These are phyloP conservation scores for Ilyonectria mors-panacis DNA, from an alignment of 2,329 filamentous ascomycete genomes.

Conservation along the genomic window DNA sequence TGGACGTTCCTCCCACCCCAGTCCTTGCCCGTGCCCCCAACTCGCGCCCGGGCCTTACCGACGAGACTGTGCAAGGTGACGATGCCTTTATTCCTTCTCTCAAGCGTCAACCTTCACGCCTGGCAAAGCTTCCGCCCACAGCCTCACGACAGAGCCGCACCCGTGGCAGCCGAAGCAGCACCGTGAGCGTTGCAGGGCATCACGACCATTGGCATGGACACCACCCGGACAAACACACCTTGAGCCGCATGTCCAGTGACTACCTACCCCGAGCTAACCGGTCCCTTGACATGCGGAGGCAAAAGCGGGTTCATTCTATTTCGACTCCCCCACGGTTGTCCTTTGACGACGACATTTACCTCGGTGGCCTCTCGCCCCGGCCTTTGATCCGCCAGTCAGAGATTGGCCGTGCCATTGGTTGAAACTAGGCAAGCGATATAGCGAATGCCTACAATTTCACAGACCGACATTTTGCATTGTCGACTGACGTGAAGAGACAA, in stretches of 20 bases:
- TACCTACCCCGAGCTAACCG: slow-evolving; percentile 43
- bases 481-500: slow-evolving; percentile 14
- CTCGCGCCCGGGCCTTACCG: slow-evolving; percentile 73
- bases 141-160: slow-evolving; percentile 56
- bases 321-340: slow-evolving; percentile 61
- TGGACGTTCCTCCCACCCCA: slow-evolving; percentile 64
- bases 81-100: slow-evolving; percentile 69
- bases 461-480: slow-evolving; percentile 22
- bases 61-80: slow-evolving; percentile 72
- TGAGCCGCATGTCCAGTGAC: slow-evolving; percentile 54
- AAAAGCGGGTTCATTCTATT: slow-evolving; percentile 55
- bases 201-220: slow-evolving; percentile 59
- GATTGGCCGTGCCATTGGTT: slow-evolving; percentile 71
- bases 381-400: slow-evolving; percentile 62
- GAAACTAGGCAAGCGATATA: slow-evolving; percentile 43
- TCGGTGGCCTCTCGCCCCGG: slow-evolving; percentile 65
- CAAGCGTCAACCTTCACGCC: slow-evolving; percentile 67
- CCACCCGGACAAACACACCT: slow-evolving; percentile 50
- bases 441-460: slow-evolving; percentile 26
- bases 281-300: slow-evolving; percentile 44
- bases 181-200: slow-evolving; percentile 57
- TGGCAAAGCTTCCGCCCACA: slow-evolving; percentile 64
- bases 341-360: slow-evolving; percentile 62
- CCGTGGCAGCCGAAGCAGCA: slow-evolving; percentile 63
- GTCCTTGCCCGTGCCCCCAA: slow-evolving; percentile 74